A percentile compares a stretch with the other conserved stretches of the same genome.
Conservation (phyloP, 164 flowering plant species). For the Kalanchoe fedtschenkoi region DNA sequence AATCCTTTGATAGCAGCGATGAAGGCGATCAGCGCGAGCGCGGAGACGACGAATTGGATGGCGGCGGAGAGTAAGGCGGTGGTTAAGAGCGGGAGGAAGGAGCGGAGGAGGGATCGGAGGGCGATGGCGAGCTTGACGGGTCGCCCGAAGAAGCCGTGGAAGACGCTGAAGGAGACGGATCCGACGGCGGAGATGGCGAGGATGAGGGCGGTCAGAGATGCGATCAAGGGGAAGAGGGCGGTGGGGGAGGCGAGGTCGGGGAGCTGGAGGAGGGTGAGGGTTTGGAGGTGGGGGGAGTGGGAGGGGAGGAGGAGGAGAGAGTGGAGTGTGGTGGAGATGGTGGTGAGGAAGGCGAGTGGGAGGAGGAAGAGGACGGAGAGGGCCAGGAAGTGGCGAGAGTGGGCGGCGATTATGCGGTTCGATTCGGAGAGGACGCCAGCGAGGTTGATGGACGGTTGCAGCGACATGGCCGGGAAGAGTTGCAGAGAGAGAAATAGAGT, state of each 20-base stretch:
- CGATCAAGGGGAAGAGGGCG: conserved; percentile 15
- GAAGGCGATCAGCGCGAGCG: conserved; percentile 13
- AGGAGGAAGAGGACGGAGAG: conserved; percentile 65
- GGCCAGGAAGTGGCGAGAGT: conserved; percentile 70
- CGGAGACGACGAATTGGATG: conserved; percentile 7
- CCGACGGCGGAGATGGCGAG: conserved; percentile 35
- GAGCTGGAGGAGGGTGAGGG: conserved; percentile 9
- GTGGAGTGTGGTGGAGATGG: conserved; percentile 29
- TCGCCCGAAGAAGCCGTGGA: conserved; percentile 60
- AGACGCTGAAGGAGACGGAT: conserved; percentile 44
- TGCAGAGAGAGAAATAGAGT: background rate
- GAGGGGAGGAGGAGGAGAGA: conserved; percentile 12
- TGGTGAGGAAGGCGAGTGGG: conserved; percentile 39
- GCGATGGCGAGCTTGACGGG: conserved; percentile 54
- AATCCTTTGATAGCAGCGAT: conserved; percentile 10
- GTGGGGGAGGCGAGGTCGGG: conserved; percentile 1
- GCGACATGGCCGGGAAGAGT: background rate
- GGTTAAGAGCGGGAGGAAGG: conserved; percentile 29
- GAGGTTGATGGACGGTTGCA: conserved; percentile 9
- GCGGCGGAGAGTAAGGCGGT: conserved; percentile 16
- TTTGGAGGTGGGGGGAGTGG: conserved; percentile 6
- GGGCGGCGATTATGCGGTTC: conserved; percentile 44
- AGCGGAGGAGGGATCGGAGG: conserved; percentile 21
- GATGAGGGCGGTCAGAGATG: conserved; percentile 12
- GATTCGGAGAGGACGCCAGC: conserved; percentile 29